Evolutionary conservation across 1,284 basidiomycete genomes (phyloP).

Genomic region (Ganoderma lucidum): DNA sequence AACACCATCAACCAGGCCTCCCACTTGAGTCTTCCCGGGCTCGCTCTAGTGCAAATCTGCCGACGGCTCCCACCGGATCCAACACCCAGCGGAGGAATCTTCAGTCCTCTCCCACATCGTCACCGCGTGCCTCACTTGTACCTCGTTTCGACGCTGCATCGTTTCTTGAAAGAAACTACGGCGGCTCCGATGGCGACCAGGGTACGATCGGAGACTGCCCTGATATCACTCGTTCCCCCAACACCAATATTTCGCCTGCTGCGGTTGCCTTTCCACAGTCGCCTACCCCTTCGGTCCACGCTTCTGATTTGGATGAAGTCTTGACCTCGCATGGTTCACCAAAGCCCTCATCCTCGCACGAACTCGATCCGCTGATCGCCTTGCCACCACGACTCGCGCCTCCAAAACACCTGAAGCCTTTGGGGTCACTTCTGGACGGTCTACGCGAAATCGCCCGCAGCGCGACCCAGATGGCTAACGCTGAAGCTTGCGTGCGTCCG

Average conservation of each 20-base stretch:
- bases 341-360: neutral
- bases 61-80: neutral
- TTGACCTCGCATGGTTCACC: neutral
- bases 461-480: conserved; percentile 21
- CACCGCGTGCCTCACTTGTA: neutral
- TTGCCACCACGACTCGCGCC: neutral
- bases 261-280: too few relatives aligned
- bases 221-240: neutral
- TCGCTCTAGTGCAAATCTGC: neutral
- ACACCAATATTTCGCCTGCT: neutral
- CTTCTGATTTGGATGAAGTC: neutral
- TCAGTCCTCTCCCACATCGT: neutral
- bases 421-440: conserved; percentile 26
- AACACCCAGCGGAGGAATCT: neutral
- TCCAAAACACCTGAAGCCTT: conserved; percentile 25
- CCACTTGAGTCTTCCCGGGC: neutral
- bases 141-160: neutral
- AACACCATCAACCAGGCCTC: too few relatives aligned
- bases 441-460: conserved; percentile 32
- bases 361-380: neutral
- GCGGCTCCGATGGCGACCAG: neutral
- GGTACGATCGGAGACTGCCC: neutral
- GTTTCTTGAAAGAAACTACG: too few relatives aligned
- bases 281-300: neutral
- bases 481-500: neutral